Conservation (phyloP, 352 stramenopile genomes). For the Phytophthora quininea region DNA sequence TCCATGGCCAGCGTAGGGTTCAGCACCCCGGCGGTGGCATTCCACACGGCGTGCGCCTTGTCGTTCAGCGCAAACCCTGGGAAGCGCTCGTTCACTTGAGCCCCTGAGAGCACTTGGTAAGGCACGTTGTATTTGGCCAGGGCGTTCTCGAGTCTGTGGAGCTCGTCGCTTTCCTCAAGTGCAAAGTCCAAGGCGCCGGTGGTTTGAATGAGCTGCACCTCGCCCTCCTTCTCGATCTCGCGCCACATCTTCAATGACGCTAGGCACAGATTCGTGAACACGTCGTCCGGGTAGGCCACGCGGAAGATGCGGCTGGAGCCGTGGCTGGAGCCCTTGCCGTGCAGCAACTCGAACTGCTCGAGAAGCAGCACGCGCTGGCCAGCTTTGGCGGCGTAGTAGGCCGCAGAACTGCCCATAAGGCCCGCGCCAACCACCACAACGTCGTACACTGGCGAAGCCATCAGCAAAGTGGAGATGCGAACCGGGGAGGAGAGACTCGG, state of each 20-base stretch:
- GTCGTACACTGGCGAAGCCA: constrained; percentile 34
- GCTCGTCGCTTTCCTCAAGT: constrained; percentile 28
- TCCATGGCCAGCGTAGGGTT: constrained; percentile 62
- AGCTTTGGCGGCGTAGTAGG: constrained; percentile 52
- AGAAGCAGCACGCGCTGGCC: constrained; percentile 67
- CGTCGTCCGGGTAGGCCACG: constrained; percentile 73
- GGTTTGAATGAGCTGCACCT: constrained; percentile 56
- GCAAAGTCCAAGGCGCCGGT: constrained; percentile 69
- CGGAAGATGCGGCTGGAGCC: constrained; percentile 82
- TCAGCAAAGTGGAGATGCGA: constrained; percentile 6
- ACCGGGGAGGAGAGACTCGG: neutral
- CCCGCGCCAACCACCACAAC: constrained; percentile 64
- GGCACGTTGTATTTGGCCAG: constrained; percentile 38
- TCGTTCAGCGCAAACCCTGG: constrained; percentile 53
- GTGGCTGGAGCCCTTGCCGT: constrained; percentile 76
- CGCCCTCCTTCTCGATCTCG: constrained; percentile 47
- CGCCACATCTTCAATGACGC: constrained; percentile 64
- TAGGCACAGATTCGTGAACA: constrained; percentile 77
- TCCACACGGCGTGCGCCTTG: constrained; percentile 53
- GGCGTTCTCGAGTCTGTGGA: constrained; percentile 36
- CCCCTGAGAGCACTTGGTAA: constrained; percentile 48
- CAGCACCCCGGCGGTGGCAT: constrained; percentile 50
- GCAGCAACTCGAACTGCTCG: constrained; percentile 73
- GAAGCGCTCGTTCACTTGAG: constrained; percentile 56
- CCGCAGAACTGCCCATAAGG: constrained; percentile 72